Evolutionary conservation across 192 early-diverging fungal species (phyloP), one percentile per base, ranked within the genome.

Genomic region (Coemansia sp.): DNA sequence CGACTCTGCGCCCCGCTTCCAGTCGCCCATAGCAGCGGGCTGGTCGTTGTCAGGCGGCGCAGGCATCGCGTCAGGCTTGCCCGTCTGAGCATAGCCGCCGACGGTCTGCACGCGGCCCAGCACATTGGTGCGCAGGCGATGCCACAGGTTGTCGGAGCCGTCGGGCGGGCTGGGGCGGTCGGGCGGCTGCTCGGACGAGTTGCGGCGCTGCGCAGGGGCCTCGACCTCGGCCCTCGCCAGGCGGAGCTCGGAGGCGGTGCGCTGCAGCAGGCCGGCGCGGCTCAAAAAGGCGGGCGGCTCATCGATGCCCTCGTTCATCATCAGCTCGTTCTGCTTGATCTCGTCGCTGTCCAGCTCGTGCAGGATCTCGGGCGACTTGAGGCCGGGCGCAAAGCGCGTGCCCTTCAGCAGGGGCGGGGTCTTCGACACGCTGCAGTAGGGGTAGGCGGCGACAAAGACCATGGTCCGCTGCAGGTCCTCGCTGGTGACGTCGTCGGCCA

Each of bases 71-170:
- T 57, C 16, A 0, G 42, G 31, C 21, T 66, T 12, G 16, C 45
- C 56, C 25, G 61, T 34, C 2, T 64, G 34, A 0, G 18, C 37
- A 5, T 37, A 13, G 26, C 42, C 57, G 21, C 50, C 64, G 9
- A 59, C 37, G 2, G 73, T 71, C 33, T 72, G 66, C 28, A 72
- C 70, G 16, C 78, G 73, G 28, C 78, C 69, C 16, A 81, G 60
- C 18, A 81, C 70, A 31, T 81, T 81, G 66, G 43, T 64, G 41
- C 78, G 78, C 70, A 81, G 67, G 1, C 78, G 69, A 4, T 56
- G 43, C 78, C 78, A 81, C 37, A 81, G 33, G 34, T 72, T 81
- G 55, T 75, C 78, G 10, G 66, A 21, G 31, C 21, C 35, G 25
- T 76, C 76, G 13, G 66, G 35, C 8, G 69, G 69, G 41, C 28